Evolutionary conservation across 768 basidiomycete genomes (phyloP).

Genomic region (Collybiopsis luxurians): DNA sequence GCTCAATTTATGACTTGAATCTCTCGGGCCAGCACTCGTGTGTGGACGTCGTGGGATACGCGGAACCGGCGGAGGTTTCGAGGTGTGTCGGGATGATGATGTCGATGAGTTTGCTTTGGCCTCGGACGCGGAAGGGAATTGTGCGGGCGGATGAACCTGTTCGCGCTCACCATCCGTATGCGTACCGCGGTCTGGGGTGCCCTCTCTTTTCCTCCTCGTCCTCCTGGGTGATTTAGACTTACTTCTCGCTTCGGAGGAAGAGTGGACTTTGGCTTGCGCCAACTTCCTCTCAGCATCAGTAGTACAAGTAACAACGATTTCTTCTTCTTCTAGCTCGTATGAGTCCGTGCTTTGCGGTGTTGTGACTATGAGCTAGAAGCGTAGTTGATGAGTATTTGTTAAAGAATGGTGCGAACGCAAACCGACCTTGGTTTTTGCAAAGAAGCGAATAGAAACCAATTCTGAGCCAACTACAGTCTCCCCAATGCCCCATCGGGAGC

Average conservation of each 20-base stretch:
- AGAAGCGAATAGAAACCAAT: constrained; percentile 65
- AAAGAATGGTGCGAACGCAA: constrained; percentile 7
- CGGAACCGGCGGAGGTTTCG: neutral
- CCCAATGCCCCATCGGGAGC: constrained; percentile 75
- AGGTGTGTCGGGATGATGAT: constrained; percentile 2
- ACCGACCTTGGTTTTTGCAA: constrained; percentile 64
- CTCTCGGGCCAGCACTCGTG: constrained; percentile 72
- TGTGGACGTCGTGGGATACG: constrained; percentile 53
- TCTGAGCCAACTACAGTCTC: constrained; percentile 65
- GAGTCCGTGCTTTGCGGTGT: constrained; percentile 62
- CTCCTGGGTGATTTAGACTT: constrained; percentile 15
- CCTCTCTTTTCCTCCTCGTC: constrained; percentile 10
- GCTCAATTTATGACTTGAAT: constrained; percentile 36
- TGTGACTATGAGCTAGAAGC: constrained; percentile 42
- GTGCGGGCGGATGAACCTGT: neutral
- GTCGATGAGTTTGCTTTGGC: too few species aligned
- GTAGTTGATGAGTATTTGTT: too few species aligned
- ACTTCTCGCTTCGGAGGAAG: constrained; percentile 15
- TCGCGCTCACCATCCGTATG: neutral
- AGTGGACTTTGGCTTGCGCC: constrained; percentile 59
- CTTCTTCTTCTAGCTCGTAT: constrained; percentile 66
- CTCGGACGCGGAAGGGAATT: neutral
- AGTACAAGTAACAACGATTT: constrained; percentile 64
- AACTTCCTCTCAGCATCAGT: constrained; percentile 67
- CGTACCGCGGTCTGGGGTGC: constrained; percentile 1